A percentile compares a stretch with the other conserved stretches of the same genome.
Evolutionary conservation across 2,329 filamentous ascomycete species (phyloP).

Genomic region (Claviceps spartinae): DNA sequence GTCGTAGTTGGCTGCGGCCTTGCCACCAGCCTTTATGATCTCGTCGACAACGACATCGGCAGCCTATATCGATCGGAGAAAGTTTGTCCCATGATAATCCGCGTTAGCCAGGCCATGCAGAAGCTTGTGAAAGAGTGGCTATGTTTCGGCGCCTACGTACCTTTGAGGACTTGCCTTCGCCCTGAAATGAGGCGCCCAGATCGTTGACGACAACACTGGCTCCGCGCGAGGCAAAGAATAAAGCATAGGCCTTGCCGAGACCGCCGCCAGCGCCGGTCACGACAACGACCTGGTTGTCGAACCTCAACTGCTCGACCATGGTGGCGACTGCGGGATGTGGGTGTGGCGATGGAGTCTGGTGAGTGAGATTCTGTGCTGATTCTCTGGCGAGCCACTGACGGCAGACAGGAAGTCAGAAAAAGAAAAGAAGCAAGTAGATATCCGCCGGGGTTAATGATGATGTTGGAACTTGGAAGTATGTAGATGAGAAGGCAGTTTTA

Average conservation of each 20-base stretch:
- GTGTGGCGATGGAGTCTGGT: background rate
- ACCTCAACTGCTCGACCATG: slow-evolving; percentile 60
- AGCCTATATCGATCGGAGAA: slow-evolving; percentile 34
- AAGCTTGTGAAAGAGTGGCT: background rate
- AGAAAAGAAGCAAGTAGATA: background rate
- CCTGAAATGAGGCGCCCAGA: slow-evolving; percentile 82
- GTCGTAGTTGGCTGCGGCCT: slow-evolving; percentile 96
- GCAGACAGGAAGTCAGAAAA: slow-evolving; percentile 4
- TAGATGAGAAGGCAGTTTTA: no score
- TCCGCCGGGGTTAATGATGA: background rate
- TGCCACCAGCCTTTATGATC: slow-evolving; percentile 78
- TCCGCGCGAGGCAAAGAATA: slow-evolving; percentile 84
- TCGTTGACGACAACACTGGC: slow-evolving; percentile 96
- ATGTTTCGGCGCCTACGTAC: slow-evolving; percentile 29
- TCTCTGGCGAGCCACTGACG: background rate
- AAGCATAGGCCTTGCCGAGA: slow-evolving; percentile 67
- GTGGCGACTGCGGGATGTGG: slow-evolving; percentile 14
- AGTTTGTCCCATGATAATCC: background rate
- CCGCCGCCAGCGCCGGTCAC: slow-evolving; percentile 73
- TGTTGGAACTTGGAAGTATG: background rate
- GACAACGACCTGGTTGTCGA: slow-evolving; percentile 72
- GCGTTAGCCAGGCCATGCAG: background rate
- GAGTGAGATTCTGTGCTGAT: background rate
- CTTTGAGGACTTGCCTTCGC: slow-evolving; percentile 77
- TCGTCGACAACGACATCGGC: slow-evolving; percentile 73